phyloP scores from a whole-genome alignment of 371 early-diverging fungal species.

The Catenaria anguillulae region DNA sequence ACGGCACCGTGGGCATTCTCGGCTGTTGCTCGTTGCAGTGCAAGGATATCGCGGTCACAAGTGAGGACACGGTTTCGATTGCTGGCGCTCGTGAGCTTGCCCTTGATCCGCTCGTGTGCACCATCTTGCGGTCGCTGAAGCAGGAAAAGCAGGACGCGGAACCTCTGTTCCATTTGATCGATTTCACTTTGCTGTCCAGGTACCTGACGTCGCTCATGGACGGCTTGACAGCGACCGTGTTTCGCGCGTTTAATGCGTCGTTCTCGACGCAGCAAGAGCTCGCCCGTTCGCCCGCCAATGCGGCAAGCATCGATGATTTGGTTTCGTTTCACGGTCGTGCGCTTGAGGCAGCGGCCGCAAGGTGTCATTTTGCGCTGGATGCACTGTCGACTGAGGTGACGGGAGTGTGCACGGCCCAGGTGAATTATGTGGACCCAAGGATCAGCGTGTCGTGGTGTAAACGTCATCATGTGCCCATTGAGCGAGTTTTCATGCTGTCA shows the following conservation, averaged over 20 bases:
- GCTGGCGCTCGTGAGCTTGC: slow-evolving; percentile 88
- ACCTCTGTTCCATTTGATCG: slow-evolving; percentile 72
- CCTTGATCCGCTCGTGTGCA: slow-evolving; percentile 75
- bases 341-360: slow-evolving; percentile 76
- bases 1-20: no score
- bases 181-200: slow-evolving; percentile 66
- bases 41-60: slow-evolving; percentile 72
- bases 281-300: slow-evolving; percentile 45
- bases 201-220: slow-evolving; percentile 68
- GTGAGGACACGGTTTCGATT: slow-evolving; percentile 47
- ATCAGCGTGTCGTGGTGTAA: slow-evolving; percentile 89
- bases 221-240: slow-evolving; percentile 91
- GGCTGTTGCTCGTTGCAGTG: slow-evolving; percentile 92
- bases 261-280: slow-evolving; percentile 82
- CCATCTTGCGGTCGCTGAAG: slow-evolving; percentile 78
- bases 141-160: slow-evolving; percentile 57
- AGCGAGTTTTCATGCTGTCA: slow-evolving; percentile 80
- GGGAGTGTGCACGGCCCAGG: slow-evolving; percentile 91
- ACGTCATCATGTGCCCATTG: slow-evolving; percentile 68
- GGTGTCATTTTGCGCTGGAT: slow-evolving; percentile 51
- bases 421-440: slow-evolving; percentile 96
- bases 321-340: slow-evolving; percentile 91
- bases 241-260: slow-evolving; percentile 96
- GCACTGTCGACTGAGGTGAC: slow-evolving; percentile 94
- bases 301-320: slow-evolving; percentile 63